Evolutionary conservation across 2,329 filamentous ascomycete species (phyloP).

Genomic region (Colletotrichum graminicola): DNA sequence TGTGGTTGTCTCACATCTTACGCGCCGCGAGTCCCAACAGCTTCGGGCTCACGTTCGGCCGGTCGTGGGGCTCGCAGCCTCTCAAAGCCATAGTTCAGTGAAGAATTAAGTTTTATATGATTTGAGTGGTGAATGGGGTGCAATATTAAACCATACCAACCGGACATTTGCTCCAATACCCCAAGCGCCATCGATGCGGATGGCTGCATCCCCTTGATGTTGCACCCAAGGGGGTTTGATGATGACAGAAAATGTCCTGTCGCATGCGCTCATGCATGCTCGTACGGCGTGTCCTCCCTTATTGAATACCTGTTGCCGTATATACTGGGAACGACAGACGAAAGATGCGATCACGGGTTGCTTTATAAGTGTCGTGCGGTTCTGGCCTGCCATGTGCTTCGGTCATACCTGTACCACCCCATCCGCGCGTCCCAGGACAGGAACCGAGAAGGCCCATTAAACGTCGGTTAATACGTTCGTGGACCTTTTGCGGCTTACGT

Average conservation of each 20-base stretch:
- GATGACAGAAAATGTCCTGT: not conserved
- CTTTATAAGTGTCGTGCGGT: conserved; percentile 21
- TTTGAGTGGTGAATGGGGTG: not conserved
- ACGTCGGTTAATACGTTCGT: not conserved
- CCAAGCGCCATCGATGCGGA: not conserved
- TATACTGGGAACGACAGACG: conserved; percentile 25
- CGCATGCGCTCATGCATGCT: not conserved
- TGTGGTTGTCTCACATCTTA: conserved; percentile 19
- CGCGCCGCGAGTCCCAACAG: not conserved
- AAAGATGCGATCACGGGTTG: not conserved
- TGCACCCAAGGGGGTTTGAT: not conserved
- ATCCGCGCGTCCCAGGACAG: conserved; percentile 23
- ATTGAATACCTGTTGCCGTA: conserved; percentile 16
- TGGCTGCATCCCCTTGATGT: conserved; percentile 21
- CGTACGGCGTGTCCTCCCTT: conserved; percentile 1
- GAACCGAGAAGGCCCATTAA: not conserved
- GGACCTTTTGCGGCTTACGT: not conserved
- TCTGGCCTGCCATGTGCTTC: conserved; percentile 20
- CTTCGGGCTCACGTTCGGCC: conserved; percentile 1
- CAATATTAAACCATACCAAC: conserved; percentile 29
- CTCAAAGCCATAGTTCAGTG: not conserved
- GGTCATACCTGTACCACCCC: conserved; percentile 18
- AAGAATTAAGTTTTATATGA: not conserved
- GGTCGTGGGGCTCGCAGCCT: not conserved
- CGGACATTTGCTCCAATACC: conserved; percentile 5